Base-by-base conservation (phyloP, 2,329 filamentous ascomycete genomes). In the Aspergillus fumigatus region DNA sequence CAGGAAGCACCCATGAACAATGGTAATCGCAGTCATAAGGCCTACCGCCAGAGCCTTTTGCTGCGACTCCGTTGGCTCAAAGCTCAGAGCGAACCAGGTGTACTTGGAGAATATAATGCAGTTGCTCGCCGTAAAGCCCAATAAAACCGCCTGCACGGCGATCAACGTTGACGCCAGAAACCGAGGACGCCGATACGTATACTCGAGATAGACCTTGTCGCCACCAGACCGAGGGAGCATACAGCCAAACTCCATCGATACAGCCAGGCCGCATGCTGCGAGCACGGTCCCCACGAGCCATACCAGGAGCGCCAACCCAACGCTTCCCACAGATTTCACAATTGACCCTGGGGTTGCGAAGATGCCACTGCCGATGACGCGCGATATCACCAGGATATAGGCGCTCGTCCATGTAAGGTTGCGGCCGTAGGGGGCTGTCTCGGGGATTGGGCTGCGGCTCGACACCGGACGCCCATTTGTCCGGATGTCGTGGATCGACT, bases 311-410 rank as follows among this genome's bases (percentile, higher is more conserved):
- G 85, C 80, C 2, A 89, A 72, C 0, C 86, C 87, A 0, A 87
- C 78, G 54, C 86, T 90, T 1, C 88, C 88, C 1, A 85, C 84
- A 0, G 84, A 81, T 40, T 83, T 80, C 3, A 88, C 78, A 51
- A 91, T 88, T 4, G 85, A 80, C 0, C 84, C 87, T 0, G 86
- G 88, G 0, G 86, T 89, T 0, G 87, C 86, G 65, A 90, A 90
- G 60, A 90, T 88, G 26, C 87, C 87, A 64, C 81, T 86, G 11
- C 87, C 87, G 29, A 89, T 85, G 5, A 89, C 85, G 11, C 86
- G 80, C 5, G 84, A 88, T 26, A 89, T 85, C 7, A 87, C 84
- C 21, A 89, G 77, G 54, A 89, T 85, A 67, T 86, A 88, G 1
- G 84, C 83, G 62, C 82, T 85, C 26, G 78, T 76, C 84, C 85